phyloP scores from a whole-genome alignment of 495 filamentous ascomycete species.

The Penicillium odoratum region DNA sequence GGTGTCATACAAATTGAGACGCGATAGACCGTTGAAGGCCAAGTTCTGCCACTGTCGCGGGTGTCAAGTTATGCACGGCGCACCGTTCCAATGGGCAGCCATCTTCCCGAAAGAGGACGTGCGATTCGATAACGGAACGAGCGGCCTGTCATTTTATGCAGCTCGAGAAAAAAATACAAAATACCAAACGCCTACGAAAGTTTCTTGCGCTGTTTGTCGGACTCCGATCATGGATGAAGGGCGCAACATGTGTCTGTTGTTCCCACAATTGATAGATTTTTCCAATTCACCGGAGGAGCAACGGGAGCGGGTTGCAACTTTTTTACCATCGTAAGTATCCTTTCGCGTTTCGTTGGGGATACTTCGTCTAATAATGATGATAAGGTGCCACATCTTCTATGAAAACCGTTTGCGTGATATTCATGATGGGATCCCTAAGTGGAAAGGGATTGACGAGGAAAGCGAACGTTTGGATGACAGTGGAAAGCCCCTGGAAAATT shows the following conservation, averaged over 20 bases:
- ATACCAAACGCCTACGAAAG: conserved; percentile 83
- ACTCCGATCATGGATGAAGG: conserved; percentile 92
- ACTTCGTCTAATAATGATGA: neutral
- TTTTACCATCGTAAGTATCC: neutral
- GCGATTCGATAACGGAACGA: conserved; percentile 68
- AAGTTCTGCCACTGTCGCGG: conserved; percentile 89
- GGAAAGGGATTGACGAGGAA: neutral
- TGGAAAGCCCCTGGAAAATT: neutral
- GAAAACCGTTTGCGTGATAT: neutral
- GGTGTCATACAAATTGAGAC: conserved; percentile 66
- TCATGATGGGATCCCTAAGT: neutral
- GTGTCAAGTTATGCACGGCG: conserved; percentile 79
- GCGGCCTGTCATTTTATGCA: conserved; percentile 79
- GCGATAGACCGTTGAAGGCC: conserved; percentile 67
- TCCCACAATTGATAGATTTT: conserved; percentile 74
- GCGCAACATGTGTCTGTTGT: conserved; percentile 80
- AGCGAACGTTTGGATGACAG: neutral
- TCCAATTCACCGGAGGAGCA: conserved; percentile 51
- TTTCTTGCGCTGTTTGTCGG: conserved; percentile 76
- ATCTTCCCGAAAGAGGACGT: conserved; percentile 86
- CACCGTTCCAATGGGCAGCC: conserved; percentile 90
- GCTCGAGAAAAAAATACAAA: conserved; percentile 56
- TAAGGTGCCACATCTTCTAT: neutral
- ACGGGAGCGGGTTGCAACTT: neutral
- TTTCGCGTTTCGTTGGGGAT: neutral